Base-by-base conservation (phyloP, 345 rosid species). In the Gossypium rotundifolium region DNA sequence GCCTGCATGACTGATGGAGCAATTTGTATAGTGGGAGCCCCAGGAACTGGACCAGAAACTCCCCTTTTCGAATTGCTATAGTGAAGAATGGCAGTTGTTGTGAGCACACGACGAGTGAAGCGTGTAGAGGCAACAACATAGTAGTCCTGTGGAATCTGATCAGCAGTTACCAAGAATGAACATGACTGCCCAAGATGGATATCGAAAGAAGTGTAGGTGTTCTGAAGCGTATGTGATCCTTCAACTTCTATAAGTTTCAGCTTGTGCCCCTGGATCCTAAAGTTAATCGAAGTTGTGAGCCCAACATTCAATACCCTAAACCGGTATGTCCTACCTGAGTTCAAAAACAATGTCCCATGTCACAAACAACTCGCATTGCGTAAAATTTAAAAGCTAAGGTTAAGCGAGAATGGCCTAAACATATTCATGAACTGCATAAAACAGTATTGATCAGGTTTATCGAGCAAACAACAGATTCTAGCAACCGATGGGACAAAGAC, bases 221-320 rank as follows among this genome's bases (percentile, higher is more conserved):
- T 91, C 75, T 94, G 98, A 22, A 91, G 70, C 3, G 97, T 91
- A 76, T 94, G 97, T 18, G 97, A 89, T 45, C 98, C 98, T 81
- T 94, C 98, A 0, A 91, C 97, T 81, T 94, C 98, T 12, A 94
- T 83, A 62, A 94, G 76, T 81, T 88, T 92, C 93, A 94, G 79
- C 18, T 73, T 82, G 84, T 94, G 98, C 40, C 93, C 93, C 58
- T 94, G 97, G 71, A 94, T 92, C 57, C 97, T 83, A 78, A 94
- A 92, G 80, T 94, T 94, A 14, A 94, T 82, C 4, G 96, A 83
- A 29, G 91, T 84, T 2, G 85, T 79, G 25, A 84, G 38, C 38
- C 98, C 98, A 59, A 92, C 97, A 78, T 94, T 94, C 17, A 95
- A 90, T 77, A 94, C 88, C 79, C 97, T 89, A 66, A 94, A 87